Conservation (phyloP, 139 green algal genomes). For the Chlamydomonas eustigma region DNA sequence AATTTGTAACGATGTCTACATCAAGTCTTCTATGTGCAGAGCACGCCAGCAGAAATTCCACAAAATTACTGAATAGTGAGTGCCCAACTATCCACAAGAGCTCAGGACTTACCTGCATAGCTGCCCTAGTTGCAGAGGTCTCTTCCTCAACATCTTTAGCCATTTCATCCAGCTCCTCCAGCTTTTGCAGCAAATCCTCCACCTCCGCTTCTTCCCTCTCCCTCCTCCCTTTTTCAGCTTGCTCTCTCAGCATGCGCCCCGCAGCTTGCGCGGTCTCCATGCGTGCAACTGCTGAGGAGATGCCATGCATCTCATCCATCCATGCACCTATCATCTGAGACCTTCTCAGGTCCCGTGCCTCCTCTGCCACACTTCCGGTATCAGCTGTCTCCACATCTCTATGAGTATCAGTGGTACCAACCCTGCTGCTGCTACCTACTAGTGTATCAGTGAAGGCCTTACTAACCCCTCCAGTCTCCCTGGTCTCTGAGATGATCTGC, state of each 20-base stretch:
- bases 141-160: conserved; percentile 5
- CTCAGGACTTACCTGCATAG: background rate
- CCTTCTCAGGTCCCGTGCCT: background rate
- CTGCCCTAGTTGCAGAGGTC: background rate
- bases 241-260: background rate
- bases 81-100: background rate
- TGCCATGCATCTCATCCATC: conserved; percentile 4
- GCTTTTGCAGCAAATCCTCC: background rate
- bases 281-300: background rate
- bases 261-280: conserved; percentile 6
- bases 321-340: conserved; percentile 6
- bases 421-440: too few species aligned
- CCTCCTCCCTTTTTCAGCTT: background rate
- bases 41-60: too few species aligned
- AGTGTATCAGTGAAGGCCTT: background rate
- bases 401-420: background rate
- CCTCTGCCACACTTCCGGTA: background rate
- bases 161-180: conserved; percentile 1
- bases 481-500: too few species aligned
- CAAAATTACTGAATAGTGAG: background rate
- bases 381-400: background rate
- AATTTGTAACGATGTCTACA: too few species aligned
- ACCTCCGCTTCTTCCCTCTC: background rate
- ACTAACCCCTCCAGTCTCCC: too few species aligned
- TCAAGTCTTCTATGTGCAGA: too few species aligned